Conservation (phyloP, 441 rosid genomes). For the Syzygium syzygioides region DNA sequence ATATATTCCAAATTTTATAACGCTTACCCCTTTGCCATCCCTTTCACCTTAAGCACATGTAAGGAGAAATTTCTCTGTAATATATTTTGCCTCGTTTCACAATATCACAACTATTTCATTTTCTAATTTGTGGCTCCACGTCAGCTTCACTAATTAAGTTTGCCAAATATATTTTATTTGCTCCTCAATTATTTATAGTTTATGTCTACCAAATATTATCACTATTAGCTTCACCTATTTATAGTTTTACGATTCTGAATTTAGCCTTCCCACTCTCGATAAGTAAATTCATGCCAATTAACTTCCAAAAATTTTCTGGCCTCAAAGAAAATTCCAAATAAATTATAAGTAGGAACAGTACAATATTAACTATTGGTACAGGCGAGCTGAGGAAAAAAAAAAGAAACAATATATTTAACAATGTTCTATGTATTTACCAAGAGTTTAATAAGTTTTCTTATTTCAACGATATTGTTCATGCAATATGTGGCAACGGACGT, state of each 20-base stretch:
- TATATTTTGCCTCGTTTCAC: neutral
- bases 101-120: neutral
- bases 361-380: neutral
- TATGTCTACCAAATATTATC: neutral
- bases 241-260: neutral
- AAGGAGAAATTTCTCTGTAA: fast-evolving
- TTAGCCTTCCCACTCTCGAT: neutral
- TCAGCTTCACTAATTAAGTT: neutral
- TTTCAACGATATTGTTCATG: neutral
- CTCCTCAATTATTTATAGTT: too few species aligned
- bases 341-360: neutral
- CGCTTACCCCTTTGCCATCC: neutral
- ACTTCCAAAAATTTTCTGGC: neutral
- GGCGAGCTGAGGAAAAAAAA: neutral
- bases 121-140: neutral
- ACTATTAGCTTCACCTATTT: neutral
- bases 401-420: neutral
- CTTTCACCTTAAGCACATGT: neutral
- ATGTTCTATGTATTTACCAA: neutral
- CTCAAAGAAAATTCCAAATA: neutral
- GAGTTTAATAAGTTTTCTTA: neutral
- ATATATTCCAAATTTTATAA: neutral
- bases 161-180: too few species aligned
- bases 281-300: neutral
- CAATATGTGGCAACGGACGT: too few species aligned